phyloP scores from a whole-genome alignment of 2,329 filamentous ascomycete genomes.

The Dactylellina parvicollis region DNA sequence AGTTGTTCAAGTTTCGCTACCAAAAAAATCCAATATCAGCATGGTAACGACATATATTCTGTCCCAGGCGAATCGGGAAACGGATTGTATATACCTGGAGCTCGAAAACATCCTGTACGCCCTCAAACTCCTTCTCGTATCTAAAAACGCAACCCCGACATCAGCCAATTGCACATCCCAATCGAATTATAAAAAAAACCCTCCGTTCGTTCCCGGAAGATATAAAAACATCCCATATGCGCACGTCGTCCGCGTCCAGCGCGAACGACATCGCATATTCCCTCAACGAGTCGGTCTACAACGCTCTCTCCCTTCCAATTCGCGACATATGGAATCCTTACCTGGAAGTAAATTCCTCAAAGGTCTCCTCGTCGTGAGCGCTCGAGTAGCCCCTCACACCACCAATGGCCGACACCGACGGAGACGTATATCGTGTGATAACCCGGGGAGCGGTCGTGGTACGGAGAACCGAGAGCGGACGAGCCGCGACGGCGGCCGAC shows the following conservation, averaged over 20 bases:
- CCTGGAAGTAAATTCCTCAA: slow-evolving; percentile 98
- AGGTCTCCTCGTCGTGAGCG: slow-evolving; percentile 90
- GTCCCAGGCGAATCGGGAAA: slow-evolving; percentile 55
- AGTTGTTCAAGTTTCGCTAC: slow-evolving; percentile 98
- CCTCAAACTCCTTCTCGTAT: slow-evolving; percentile 99
- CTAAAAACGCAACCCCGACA: slow-evolving; percentile 64
- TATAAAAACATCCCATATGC: slow-evolving; percentile 2
- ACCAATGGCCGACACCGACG: slow-evolving; percentile 63
- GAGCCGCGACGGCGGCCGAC: slow-evolving; percentile 66
- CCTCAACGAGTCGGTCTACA: background rate
- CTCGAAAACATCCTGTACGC: slow-evolving; percentile 98
- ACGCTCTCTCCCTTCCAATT: background rate
- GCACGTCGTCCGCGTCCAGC: background rate
- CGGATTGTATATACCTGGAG: slow-evolving; percentile 78
- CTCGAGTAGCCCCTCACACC: slow-evolving; percentile 69
- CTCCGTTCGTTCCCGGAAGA: slow-evolving; percentile 2
- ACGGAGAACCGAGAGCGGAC: slow-evolving; percentile 65
- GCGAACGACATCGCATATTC: background rate
- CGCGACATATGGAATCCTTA: slow-evolving; percentile 66
- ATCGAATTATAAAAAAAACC: background rate
- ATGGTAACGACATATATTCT: slow-evolving; percentile 1
- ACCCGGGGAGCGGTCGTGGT: slow-evolving; percentile 54
- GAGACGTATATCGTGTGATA: slow-evolving; percentile 55
- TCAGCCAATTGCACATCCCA: slow-evolving; percentile 20
- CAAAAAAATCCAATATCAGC: slow-evolving; percentile 47